Evolutionary conservation across 148 eudicot species (phyloP).

Genomic region (Vaccinium corymbosum): DNA sequence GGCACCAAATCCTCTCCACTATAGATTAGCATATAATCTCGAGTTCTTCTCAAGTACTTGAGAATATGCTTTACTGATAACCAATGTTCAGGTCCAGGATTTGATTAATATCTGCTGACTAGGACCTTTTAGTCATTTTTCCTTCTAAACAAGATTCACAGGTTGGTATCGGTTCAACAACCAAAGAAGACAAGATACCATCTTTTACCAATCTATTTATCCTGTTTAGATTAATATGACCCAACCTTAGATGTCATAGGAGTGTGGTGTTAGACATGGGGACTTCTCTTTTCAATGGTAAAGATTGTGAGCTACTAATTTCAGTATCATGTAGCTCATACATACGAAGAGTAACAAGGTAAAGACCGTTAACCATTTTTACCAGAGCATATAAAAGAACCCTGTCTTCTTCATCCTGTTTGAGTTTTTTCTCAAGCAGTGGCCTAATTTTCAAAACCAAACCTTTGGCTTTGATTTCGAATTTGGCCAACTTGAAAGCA

Average conservation of each 20-base stretch:
- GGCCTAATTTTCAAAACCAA: too few relatives aligned
- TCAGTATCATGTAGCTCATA: neutral
- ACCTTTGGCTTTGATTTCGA: too few relatives aligned
- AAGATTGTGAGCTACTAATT: neutral
- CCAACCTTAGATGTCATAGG: neutral
- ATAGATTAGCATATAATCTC: neutral
- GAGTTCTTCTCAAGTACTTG: neutral
- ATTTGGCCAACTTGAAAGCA: too few relatives aligned
- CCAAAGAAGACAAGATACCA: neutral
- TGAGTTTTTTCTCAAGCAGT: too few relatives aligned
- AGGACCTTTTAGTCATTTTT: neutral
- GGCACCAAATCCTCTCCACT: neutral
- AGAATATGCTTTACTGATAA: neutral
- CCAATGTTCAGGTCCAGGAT: neutral
- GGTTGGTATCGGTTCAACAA: neutral
- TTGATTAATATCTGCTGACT: neutral
- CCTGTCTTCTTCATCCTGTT: too few relatives aligned
- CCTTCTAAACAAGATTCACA: neutral
- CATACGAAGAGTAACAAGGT: too few relatives aligned
- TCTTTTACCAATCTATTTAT: neutral
- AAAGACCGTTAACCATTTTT: neutral
- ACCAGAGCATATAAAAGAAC: neutral
- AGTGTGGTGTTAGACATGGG: neutral
- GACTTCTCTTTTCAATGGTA: neutral
- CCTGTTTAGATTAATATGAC: conserved; percentile 1